A percentile compares a stretch with the other conserved stretches of the same genome.
Conservation (phyloP, 306 rosid species). For the Fagus crenata region DNA sequence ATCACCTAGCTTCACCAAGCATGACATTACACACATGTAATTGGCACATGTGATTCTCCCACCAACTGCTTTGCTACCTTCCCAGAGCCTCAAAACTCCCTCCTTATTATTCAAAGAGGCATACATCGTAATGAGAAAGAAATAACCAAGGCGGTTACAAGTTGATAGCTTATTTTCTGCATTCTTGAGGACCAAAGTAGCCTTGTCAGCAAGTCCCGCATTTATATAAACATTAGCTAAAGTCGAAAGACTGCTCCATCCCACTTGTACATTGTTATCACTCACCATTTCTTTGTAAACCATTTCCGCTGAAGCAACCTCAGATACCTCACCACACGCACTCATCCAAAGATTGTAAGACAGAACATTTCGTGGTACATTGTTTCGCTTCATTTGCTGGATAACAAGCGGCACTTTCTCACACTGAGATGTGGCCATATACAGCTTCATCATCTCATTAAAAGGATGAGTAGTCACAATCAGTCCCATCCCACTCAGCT, state of each 20-base stretch:
- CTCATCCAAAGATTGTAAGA: conserved; percentile 89
- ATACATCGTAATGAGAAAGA: conserved; percentile 71
- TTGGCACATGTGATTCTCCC: conserved; percentile 69
- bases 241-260: conserved; percentile 87
- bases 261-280: conserved; percentile 61
- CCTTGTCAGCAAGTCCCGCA: conserved; percentile 57
- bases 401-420: conserved; percentile 68
- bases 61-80: conserved; percentile 55
- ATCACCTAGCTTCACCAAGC: conserved; percentile 72
- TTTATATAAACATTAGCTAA: conserved; percentile 61
- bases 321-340: conserved; percentile 50
- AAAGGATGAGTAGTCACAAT: conserved; percentile 56
- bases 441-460: conserved; percentile 92
- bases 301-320: conserved; percentile 51
- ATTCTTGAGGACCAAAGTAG: conserved; percentile 44
- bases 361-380: conserved; percentile 55
- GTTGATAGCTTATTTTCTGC: conserved; percentile 70
- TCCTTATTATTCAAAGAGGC: conserved; percentile 59
- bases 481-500: conserved; percentile 65
- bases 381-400: conserved; percentile 64
- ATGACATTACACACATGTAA: conserved; percentile 64
- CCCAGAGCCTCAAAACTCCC: conserved; percentile 71
- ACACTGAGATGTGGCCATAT: conserved; percentile 55
- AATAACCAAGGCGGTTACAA: conserved; percentile 64
- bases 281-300: conserved; percentile 61